Conservation (phyloP, 371 early-diverging fungal species). For the Mortierella sp. region DNA sequence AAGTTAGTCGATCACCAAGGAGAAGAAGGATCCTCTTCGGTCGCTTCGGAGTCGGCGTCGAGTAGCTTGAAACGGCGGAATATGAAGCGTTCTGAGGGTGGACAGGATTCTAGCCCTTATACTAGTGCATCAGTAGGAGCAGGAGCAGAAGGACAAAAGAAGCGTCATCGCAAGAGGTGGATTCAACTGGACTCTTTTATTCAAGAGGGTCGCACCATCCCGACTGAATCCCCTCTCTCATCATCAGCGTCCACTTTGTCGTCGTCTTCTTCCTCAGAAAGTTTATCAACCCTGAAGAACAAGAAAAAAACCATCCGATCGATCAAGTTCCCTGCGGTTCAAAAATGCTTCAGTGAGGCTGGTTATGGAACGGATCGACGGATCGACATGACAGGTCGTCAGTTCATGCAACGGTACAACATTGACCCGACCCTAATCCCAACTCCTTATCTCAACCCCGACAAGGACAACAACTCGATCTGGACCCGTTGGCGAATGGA, state of each 20-base stretch:
- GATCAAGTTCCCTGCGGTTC: slow-evolving; percentile 14
- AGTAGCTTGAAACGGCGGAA: not conserved
- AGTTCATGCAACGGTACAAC: slow-evolving; percentile 38
- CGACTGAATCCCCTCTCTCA: not conserved
- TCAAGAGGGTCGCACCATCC: slow-evolving; percentile 5
- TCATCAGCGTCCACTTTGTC: not conserved
- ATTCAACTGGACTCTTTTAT: slow-evolving; percentile 17
- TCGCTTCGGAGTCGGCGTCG: no score
- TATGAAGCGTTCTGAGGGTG: slow-evolving; percentile 5
- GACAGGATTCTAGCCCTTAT: no score
- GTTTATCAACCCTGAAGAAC: no score
- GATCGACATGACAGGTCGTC: slow-evolving; percentile 42
- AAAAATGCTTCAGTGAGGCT: slow-evolving; percentile 35
- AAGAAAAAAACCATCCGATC: not conserved
- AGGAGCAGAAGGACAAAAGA: not conserved
- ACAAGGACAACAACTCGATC: slow-evolving; percentile 24
- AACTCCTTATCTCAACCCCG: slow-evolving; percentile 38
- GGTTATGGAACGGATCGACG: slow-evolving; percentile 38
- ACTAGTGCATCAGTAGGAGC: not conserved
- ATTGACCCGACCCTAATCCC: slow-evolving; percentile 26
- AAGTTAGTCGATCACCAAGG: no score
- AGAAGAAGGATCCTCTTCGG: no score
- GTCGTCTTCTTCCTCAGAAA: not conserved
- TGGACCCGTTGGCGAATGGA: slow-evolving; percentile 49
- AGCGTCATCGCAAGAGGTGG: slow-evolving; percentile 18